Evolutionary conservation across 2,329 filamentous ascomycete genomes (phyloP), one percentile per base, ranked within the genome.

Genomic region (Coleophoma eucalyptorum): DNA sequence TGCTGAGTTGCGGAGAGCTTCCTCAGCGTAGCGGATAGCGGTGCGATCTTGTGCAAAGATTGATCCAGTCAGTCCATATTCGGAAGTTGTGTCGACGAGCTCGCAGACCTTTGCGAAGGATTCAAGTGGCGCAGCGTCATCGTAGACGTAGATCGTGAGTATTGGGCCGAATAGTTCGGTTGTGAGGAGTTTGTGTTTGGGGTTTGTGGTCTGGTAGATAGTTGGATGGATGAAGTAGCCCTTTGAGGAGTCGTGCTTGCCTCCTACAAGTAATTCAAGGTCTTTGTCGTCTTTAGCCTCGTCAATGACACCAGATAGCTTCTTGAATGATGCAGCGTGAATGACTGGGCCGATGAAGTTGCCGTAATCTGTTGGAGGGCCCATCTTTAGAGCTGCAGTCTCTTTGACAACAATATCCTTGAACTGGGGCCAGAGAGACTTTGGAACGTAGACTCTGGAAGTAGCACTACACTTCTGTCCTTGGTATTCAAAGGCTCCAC

Each of bases 271-370:
- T 3, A 93, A 77, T 67, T 88, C 78, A 13, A 96, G 79, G 57
- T 87, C 81, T 8, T 75, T 70, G 68, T 95, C 90, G 8, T 77
- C 76, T 72, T 90, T 90, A n/a, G 90, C 88, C 32, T 81, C 82
- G 53, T 94, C 87, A 57, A 96, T 95, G 49, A 86, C 87, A 18
- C 78, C 77, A 0, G 81, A 78, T 2, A 96, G 80, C 70, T 92
- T 93, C 68, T 90, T 83, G 78, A 95, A 96, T 11, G 87, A 88
- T 11, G 76, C 80, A 57, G 84, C 79, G 73, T 95, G 90, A 68
- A 96, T 95, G 52, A 96, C 90, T 19, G 90, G 90, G 10, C 90
- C 90, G 63, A 92, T 83, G 74, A 96, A 95, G 75, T 91, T 90
- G 61, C 79, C 74, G 64, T 88, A 86, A 34, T 81, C 79, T 43